Conservation (phyloP, 2,329 filamentous ascomycete genomes). For the Acephala macrosclerotiorum region DNA sequence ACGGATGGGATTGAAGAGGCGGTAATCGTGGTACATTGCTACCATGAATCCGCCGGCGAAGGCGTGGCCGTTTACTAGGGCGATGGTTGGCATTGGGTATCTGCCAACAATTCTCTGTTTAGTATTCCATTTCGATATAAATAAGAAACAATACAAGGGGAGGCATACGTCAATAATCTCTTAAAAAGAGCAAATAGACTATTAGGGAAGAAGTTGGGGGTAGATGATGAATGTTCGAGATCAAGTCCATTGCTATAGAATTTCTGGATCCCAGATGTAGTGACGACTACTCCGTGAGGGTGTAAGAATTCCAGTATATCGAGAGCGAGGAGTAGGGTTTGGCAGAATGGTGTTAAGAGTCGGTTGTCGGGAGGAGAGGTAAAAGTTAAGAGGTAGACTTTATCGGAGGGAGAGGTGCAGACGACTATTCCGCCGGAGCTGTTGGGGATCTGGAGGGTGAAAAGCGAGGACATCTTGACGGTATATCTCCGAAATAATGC, state of each 20-base stretch:
- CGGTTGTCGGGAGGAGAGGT: slow-evolving; percentile 78
- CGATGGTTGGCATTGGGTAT: slow-evolving; percentile 83
- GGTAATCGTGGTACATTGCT: slow-evolving; percentile 84
- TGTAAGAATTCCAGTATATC: slow-evolving; percentile 74
- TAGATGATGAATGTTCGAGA: slow-evolving; percentile 68
- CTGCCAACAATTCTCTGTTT: slow-evolving; percentile 39
- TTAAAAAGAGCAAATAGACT: slow-evolving; percentile 71
- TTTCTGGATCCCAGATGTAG: slow-evolving; percentile 77
- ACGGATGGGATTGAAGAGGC: slow-evolving; percentile 72
- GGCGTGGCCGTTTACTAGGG: slow-evolving; percentile 80
- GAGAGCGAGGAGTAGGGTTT: slow-evolving; percentile 72
- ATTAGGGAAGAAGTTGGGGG: slow-evolving; percentile 66
- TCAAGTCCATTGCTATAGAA: slow-evolving; percentile 89
- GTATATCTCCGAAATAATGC: background rate
- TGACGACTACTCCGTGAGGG: slow-evolving; percentile 76
- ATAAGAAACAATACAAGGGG: background rate
- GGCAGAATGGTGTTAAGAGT: slow-evolving; percentile 72
- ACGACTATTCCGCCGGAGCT: slow-evolving; percentile 62
- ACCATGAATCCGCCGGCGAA: slow-evolving; percentile 86
- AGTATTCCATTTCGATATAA: background rate
- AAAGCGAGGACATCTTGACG: slow-evolving; percentile 49
- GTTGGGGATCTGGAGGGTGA: slow-evolving; percentile 64
- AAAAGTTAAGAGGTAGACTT: slow-evolving; percentile 77
- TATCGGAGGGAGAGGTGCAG: slow-evolving; percentile 65
- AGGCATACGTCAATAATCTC: slow-evolving; percentile 63